Evolutionary conservation across 441 rosid genomes (phyloP), one percentile per base, ranked within the genome.

Genomic region (Heliophila coronopifolia): DNA sequence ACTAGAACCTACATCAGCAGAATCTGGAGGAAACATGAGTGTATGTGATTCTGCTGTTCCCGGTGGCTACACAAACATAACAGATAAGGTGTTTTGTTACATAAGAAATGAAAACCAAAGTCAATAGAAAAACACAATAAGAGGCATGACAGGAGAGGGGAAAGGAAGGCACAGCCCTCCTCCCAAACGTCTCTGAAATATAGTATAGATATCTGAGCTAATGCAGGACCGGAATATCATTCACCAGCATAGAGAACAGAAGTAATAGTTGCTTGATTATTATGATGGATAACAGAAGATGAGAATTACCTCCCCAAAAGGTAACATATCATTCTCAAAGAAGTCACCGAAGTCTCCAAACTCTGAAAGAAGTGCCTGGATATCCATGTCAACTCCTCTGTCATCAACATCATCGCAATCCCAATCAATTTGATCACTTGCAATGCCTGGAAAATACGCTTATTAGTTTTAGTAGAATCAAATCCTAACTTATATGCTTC

Each of bases 281-380:
- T 14, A 48, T 44, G n/a, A 41, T 19, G 36, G 19, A 40, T 28
- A 37, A 51, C 4, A 36, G 22, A 40, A 54, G 60, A 50, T 30
- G 7, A 58, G 52, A 59, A 53, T 66, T 81, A 94, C 99, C 97
- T 94, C 99, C 74, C 99, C 99, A 58, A 94, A 94, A 71, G 98
- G 97, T 61, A 94, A 72, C 24, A 63, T 80, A 44, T 94, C 99
- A 50, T 83, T 87, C 76, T 84, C 96, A 45, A 94, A 94, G 75
- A 94, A 94, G 76, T 90, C 98, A 17, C 97, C 95, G 63, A 94
- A 94, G 72, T 90, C 99, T 69, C 99, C 99, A 63, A 94, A 94
- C 63, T 94, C 99, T 19, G 99, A 94, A 22, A 94, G 90, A 66
- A 94, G 94, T 67, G 97, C 84, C 67, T 86, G 91, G 64, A 94